Percentiles rank a stretch among this genome's conserved stretches.
Conservation (phyloP, 2,329 filamentous ascomycete genomes). For the Cercospora zeae-maydis region DNA sequence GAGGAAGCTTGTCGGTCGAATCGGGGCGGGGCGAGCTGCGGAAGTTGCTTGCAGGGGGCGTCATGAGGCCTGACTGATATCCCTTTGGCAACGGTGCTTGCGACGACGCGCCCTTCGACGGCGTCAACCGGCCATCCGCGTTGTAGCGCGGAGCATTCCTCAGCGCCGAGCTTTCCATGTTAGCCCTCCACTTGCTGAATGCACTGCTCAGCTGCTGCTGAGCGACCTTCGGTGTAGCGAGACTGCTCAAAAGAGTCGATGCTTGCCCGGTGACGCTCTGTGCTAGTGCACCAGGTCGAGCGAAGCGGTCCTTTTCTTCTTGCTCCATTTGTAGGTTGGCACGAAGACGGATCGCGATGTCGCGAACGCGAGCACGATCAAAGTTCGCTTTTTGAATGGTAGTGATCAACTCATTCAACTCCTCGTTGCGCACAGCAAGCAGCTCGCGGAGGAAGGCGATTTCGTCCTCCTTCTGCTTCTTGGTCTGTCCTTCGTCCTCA, state of each 20-base stretch:
- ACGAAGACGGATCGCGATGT: conserved; percentile 87
- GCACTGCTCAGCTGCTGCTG: conserved; percentile 75
- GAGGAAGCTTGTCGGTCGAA: conserved; percentile 22
- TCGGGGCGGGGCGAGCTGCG: conserved; percentile 57
- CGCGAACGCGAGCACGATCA: conserved; percentile 74
- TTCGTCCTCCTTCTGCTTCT: conserved; percentile 89
- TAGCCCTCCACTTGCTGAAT: conserved; percentile 91
- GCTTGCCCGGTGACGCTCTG: conserved; percentile 47
- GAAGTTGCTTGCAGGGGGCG: conserved; percentile 74
- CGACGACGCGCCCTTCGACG: conserved; percentile 39
- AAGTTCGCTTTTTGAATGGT: conserved; percentile 69
- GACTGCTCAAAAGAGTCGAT: conserved; percentile 70
- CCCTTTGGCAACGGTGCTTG: conserved; percentile 51
- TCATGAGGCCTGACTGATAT: conserved; percentile 77
- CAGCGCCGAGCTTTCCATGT: conserved; percentile 43
- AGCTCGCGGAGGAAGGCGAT: conserved; percentile 94
- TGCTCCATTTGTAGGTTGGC: conserved; percentile 98
- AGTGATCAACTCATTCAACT: conserved; percentile 86
- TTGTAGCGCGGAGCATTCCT: conserved; percentile 46
- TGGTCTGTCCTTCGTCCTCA: conserved; percentile 75
- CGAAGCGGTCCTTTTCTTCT: conserved; percentile 84
- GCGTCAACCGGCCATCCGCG: conserved; percentile 43
- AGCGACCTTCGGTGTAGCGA: conserved; percentile 78
- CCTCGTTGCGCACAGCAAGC: conserved; percentile 81
- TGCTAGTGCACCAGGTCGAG: conserved; percentile 30